These are phyloP conservation scores for Crucihimalaya himalaica DNA, from an alignment of 345 rosid species.

Conservation along the genomic window DNA sequence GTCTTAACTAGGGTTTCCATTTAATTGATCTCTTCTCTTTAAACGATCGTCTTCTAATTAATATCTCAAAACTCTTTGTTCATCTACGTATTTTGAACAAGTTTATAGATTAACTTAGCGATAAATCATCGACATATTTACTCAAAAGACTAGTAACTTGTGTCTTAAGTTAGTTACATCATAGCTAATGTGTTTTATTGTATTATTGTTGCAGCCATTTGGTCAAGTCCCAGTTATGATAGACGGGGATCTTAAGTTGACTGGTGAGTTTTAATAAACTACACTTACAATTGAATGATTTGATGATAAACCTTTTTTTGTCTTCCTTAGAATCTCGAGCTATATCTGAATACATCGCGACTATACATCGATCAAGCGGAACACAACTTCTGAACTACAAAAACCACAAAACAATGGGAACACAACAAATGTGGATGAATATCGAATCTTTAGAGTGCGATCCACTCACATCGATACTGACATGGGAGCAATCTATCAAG, in stretches of 20 bases:
- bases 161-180: too few species aligned
- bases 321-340: conserved; percentile 42
- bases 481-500: conserved; percentile 10
- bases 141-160: too few species aligned
- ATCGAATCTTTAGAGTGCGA: conserved; percentile 59
- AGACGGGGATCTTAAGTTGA: conserved; percentile 59
- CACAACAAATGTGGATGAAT: conserved; percentile 25
- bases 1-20: neutral
- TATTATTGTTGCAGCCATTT: conserved; percentile 58
- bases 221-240: conserved; percentile 66
- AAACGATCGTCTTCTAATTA: too few species aligned
- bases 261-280: conserved; percentile 47
- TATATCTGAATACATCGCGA: conserved; percentile 29
- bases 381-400: conserved; percentile 12
- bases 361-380: conserved; percentile 19
- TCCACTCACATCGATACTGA: conserved; percentile 35
- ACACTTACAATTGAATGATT: neutral
- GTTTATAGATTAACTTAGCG: too few species aligned
- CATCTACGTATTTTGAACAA: too few species aligned
- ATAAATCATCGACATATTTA: too few species aligned
- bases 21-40: neutral
- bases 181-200: conserved; percentile 1
- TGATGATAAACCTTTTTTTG: neutral
- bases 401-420: conserved; percentile 14
- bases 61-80: too few species aligned